Evolutionary conservation across 768 basidiomycete genomes (phyloP).

Genomic region (Polyporus arcularius): DNA sequence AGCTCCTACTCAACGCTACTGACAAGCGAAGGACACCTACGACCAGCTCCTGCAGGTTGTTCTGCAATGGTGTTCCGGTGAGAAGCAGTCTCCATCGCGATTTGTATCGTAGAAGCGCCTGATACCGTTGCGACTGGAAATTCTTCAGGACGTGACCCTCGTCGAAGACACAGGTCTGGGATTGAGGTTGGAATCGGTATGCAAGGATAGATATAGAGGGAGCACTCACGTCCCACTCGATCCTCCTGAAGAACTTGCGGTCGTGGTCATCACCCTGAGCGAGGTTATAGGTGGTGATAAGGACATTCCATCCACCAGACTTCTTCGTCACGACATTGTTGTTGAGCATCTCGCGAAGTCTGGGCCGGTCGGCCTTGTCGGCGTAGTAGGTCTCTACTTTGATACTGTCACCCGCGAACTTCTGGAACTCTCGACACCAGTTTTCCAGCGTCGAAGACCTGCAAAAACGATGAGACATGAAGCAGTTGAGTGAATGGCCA

Average conservation of each 20-base stretch:
- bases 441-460: constrained; percentile 97
- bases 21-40: constrained; percentile 46
- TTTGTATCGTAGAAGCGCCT: constrained; percentile 79
- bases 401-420: constrained; percentile 80
- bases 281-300: constrained; percentile 95
- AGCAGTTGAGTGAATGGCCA: neutral
- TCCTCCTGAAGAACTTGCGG: constrained; percentile 88
- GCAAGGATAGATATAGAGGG: neutral
- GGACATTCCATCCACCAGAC: constrained; percentile 81
- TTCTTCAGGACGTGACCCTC: constrained; percentile 98
- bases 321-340: constrained; percentile 54
- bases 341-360: constrained; percentile 70
- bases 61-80: constrained; percentile 94
- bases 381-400: constrained; percentile 93
- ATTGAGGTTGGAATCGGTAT: neutral
- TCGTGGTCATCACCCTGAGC: constrained; percentile 87
- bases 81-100: constrained; percentile 90
- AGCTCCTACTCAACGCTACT: neutral
- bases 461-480: constrained; percentile 6
- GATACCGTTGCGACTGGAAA: constrained; percentile 95
- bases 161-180: constrained; percentile 89
- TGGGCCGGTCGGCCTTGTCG: constrained; percentile 79
- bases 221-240: constrained; percentile 86
- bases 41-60: constrained; percentile 87
- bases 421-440: constrained; percentile 95